Conservation (phyloP, 1,139 yeast species). For the Fermentozyma sake region DNA sequence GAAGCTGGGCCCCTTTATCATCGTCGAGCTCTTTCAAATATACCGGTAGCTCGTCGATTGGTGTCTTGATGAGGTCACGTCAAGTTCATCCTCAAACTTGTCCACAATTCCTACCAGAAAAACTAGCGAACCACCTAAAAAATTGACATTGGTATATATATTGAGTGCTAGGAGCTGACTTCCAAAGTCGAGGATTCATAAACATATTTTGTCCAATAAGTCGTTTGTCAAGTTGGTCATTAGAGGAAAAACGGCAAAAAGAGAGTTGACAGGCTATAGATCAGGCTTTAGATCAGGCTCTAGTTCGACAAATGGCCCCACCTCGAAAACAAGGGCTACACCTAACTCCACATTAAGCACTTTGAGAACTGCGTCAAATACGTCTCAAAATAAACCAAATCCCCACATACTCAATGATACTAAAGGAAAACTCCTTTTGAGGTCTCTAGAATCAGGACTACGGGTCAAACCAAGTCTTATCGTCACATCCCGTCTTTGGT, state of each 20-base stretch:
- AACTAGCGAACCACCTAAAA: too few relatives aligned
- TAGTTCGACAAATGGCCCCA: background rate
- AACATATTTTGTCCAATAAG: slow-evolving; percentile 16
- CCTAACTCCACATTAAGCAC: background rate
- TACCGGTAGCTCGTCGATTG: slow-evolving; percentile 1
- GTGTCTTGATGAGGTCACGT: too few relatives aligned
- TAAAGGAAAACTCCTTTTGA: slow-evolving; percentile 40
- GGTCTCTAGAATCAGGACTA: slow-evolving; percentile 51
- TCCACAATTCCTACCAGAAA: too few relatives aligned
- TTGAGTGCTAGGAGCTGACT: too few relatives aligned
- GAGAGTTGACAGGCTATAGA: slow-evolving; percentile 4
- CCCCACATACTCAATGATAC: slow-evolving; percentile 1
- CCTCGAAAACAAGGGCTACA: background rate
- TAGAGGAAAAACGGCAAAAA: slow-evolving; percentile 29
- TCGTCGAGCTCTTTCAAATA: background rate
- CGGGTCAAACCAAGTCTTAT: slow-evolving; percentile 44
- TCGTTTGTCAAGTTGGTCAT: slow-evolving; percentile 37
- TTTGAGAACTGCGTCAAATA: background rate
- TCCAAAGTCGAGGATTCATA: slow-evolving; percentile 22
- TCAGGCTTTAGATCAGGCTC: slow-evolving; percentile 1
- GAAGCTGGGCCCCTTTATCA: background rate
- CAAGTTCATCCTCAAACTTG: too few relatives aligned
- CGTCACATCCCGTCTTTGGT: slow-evolving; percentile 41
- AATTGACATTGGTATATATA: too few relatives aligned
- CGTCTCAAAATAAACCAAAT: too few relatives aligned